A percentile compares a stretch with the other conserved stretches of the same genome.
Evolutionary conservation across 306 rosid species (phyloP).

Genomic region (Hylodesmum podocarpum): DNA sequence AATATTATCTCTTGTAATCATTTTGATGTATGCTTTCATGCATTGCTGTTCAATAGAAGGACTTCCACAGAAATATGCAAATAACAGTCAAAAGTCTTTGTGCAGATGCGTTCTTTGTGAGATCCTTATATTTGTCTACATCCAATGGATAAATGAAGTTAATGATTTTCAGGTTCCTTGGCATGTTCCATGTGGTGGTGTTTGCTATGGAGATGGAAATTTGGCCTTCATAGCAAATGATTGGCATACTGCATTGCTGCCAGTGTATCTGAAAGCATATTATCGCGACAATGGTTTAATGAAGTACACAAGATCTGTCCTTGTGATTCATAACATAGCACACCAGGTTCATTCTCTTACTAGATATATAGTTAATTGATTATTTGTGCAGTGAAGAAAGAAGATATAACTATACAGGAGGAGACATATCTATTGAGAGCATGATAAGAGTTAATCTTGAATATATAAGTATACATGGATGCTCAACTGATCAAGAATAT

Average conservation of each 20-base stretch:
- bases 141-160: constrained; percentile 11
- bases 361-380: neutral
- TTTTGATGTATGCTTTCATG: constrained; percentile 5
- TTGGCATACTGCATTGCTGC: constrained; percentile 96
- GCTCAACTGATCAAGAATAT: neutral
- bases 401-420: neutral
- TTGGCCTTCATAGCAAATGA: constrained; percentile 93
- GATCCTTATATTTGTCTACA: neutral
- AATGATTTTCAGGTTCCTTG: constrained; percentile 80
- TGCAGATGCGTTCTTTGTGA: neutral
- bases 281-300: constrained; percentile 86
- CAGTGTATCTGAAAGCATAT: constrained; percentile 87
- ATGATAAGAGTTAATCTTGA: neutral
- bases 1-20: neutral
- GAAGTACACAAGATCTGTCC: constrained; percentile 73
- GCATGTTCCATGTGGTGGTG: constrained; percentile 94
- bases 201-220: constrained; percentile 98
- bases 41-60: neutral
- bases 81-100: neutral
- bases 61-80: neutral
- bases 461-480: neutral
- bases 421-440: neutral
- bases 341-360: constrained; percentile 70
- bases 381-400: constrained; percentile 2
- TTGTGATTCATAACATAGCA: constrained; percentile 98